Evolutionary conservation across 441 rosid genomes (phyloP), one percentile per base, ranked within the genome.

Genomic region (Cnidoscolus chayamansa): DNA sequence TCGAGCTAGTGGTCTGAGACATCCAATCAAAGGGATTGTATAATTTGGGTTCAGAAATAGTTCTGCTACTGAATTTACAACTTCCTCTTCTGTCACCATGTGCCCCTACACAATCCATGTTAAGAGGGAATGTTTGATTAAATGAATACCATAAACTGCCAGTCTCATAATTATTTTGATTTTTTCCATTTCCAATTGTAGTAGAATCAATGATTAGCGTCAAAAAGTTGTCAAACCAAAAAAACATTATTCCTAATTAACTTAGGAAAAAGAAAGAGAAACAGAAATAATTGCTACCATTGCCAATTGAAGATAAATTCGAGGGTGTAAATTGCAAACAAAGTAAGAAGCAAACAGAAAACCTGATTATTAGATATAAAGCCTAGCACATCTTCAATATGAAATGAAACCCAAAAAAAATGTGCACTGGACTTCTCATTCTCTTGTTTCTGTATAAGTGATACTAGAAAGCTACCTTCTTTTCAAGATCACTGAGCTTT

Each of bases 21-120:
- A 93, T 43, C 93, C 89, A 3, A 91, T 68, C 82, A 93, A 74
- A 3, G 92, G 85, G 71, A 91, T 83, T 15, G 99, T 95, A 76
- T 77, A 86, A 63, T 77, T 84, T 9, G 90, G 92, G 76, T 93
- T 87, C 80, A 88, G 79, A 82, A 88, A 88, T 55, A 87, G 76
- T 81, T 93, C 95, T 0, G 89, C 86, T 63, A 86, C 68, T 31
- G 60, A 83, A 76, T 61, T 71, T 72, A 90, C 82, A 72, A 91
- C 89, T 69, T 89, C 97, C 72, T 88, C 89, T 67, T 84, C 88
- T 61, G 74, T 82, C 61, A 85, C 67, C 69, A 67, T 54, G 30
- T 77, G 72, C 72, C 83, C 96, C 91, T 91, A 80, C 79, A 74
- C 4, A 74, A 61, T 50, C 66, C 35, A 81, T 72, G 7, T 6